A percentile compares a stretch with the other conserved stretches of the same genome.
Evolutionary conservation across 192 early-diverging fungal genomes (phyloP).

Genomic region (Umbelopsis sp.): DNA sequence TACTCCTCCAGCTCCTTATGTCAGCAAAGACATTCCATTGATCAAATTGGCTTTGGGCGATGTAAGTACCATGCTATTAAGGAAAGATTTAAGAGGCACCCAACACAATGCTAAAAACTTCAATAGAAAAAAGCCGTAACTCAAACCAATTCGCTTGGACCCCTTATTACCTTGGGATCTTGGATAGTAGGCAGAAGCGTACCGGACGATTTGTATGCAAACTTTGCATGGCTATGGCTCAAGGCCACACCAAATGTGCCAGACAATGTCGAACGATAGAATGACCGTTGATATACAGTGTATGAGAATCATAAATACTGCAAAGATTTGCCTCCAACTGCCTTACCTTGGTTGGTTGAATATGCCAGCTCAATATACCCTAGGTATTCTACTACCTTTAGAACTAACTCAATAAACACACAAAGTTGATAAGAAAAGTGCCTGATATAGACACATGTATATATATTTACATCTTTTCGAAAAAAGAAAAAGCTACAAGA

Average conservation of each 20-base stretch:
- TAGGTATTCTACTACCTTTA: too few relatives aligned
- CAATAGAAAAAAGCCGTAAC: slow-evolving; percentile 29
- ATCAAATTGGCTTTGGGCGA: slow-evolving; percentile 31
- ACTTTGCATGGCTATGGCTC: slow-evolving; percentile 23
- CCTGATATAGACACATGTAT: background rate
- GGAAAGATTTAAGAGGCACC: background rate
- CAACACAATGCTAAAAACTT: background rate
- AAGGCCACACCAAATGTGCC: background rate
- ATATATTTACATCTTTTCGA: slow-evolving; percentile 18
- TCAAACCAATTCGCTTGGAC: slow-evolving; percentile 32
- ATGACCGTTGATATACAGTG: too few relatives aligned
- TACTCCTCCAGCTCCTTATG: slow-evolving; percentile 19
- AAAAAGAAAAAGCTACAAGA: background rate
- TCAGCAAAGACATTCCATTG: slow-evolving; percentile 27
- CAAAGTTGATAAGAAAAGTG: too few relatives aligned
- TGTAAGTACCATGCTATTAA: background rate
- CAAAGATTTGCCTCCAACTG: too few relatives aligned
- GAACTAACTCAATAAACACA: too few relatives aligned
- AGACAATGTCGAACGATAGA: too few relatives aligned
- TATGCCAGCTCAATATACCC: too few relatives aligned
- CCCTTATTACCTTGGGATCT: slow-evolving; percentile 28
- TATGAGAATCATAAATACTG: too few relatives aligned
- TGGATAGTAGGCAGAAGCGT: slow-evolving; percentile 31
- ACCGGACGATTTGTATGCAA: slow-evolving; percentile 28
- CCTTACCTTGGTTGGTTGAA: too few relatives aligned